Base-by-base conservation (phyloP, 2,329 filamentous ascomycete genomes). In the Fusarium sp. region DNA sequence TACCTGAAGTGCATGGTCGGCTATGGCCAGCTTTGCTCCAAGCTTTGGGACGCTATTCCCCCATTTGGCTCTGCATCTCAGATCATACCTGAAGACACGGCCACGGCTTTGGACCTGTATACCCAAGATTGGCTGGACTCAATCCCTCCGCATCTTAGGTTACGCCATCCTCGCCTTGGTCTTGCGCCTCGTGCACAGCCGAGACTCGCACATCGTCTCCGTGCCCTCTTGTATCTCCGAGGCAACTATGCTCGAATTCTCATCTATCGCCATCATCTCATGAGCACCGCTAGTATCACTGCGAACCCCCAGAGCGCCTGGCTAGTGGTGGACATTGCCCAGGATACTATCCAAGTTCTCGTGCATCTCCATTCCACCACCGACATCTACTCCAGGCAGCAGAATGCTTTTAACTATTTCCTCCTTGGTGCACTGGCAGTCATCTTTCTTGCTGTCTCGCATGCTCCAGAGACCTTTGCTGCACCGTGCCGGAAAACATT, bases 1-100 rank as follows among this genome's bases (percentile, higher is more conserved):
- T 82, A 81, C 37, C 66, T 82, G 0, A 76, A 76, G 3, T 82
- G 79, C 43, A 79, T 82, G 78, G 77, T 82, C 1, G 76, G 75
- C 1, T 81, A 82, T 35, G 78, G 78, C 0, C 73, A 78, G 0
- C 70, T 82, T 0, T 79, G 78, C 44, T 78, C 79, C 3, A 79
- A 78, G 44, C 75, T 82, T 6, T 81, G 79, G 80, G 76, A 78
- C 0, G 72, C 80, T 0, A 74, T 82, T 1, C 78, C 66, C 14
- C 69, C 72, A 10, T 70, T 80, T 61, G 75, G 73, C 37, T 50
- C 76, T 25, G 52, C 67, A 4, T 73, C 73, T 31, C 54, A 76
- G 45, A 53, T 66, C 41, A 78, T 76, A 2, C 74, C 74, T 0
- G 71, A 75, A 0, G 78, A 81, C 21, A 74, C 73, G 1, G 76